These are phyloP conservation scores for Ustulina deusta DNA, from an alignment of 2,329 filamentous ascomycete genomes.

Conservation along the genomic window DNA sequence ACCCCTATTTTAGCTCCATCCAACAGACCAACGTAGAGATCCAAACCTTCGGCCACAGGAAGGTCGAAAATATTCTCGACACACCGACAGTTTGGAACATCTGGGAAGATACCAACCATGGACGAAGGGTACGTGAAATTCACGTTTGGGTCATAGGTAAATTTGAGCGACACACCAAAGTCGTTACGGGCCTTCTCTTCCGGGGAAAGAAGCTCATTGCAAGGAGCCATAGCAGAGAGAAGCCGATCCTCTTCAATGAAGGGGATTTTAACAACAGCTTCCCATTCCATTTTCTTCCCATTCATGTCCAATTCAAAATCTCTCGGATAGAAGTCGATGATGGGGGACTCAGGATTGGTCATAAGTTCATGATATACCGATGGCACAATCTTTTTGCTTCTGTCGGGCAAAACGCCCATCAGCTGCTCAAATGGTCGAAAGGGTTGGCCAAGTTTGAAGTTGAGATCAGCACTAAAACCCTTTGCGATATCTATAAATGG, in stretches of 20 bases:
- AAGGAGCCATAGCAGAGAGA: conserved; percentile 85
- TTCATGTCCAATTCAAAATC: conserved; percentile 99
- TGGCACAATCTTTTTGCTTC: conserved; percentile 97
- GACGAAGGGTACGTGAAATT: conserved; percentile 90
- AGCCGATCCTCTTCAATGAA: conserved; percentile 96
- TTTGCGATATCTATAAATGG: conserved; percentile 81
- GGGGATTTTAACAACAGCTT: conserved; percentile 98
- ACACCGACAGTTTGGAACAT: conserved; percentile 87
- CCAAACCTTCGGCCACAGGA: conserved; percentile 89
- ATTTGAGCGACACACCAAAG: conserved; percentile 93
- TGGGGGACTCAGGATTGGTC: conserved; percentile 89
- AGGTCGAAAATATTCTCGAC: conserved; percentile 97
- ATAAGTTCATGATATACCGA: conserved; percentile 89
- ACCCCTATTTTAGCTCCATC: conserved; percentile 85
- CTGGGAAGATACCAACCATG: conserved; percentile 88
- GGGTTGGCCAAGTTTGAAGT: conserved; percentile 93
- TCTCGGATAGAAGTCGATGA: conserved; percentile 96
- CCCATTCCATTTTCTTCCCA: conserved; percentile 99
- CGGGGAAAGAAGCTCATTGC: conserved; percentile 79
- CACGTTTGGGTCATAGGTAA: conserved; percentile 82
- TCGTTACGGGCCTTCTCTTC: conserved; percentile 87
- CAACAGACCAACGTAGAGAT: conserved; percentile 85
- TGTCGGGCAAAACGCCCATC: conserved; percentile 97
- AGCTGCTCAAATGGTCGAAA: conserved; percentile 96
- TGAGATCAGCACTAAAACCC: conserved; percentile 85